Evolutionary conservation across 768 basidiomycete genomes (phyloP), one percentile per base, ranked within the genome.

Genomic region (Trametes maxima): DNA sequence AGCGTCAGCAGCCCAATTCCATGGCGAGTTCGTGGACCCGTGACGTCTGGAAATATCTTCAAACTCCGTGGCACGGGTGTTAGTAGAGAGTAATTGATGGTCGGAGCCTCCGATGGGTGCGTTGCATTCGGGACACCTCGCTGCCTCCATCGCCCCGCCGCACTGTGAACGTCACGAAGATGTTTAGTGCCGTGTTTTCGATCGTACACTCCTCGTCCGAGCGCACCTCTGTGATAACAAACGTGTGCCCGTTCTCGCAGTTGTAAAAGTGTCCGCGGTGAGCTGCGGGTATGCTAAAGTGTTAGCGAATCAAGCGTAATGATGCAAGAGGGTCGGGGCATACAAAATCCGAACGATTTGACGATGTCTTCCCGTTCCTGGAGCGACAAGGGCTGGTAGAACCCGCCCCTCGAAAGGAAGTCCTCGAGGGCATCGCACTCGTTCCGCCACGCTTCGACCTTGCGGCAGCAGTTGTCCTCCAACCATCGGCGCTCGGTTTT

Each of bases 111-210:
- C 87, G 58, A 88, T 83, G 0, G 65, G 62, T 3, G 77, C 81
- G 13, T 77, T 76, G 62, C 86, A 89, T 65, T 89, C 87, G 0
- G 86, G 83, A 59, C 87, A 88, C 8, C 25, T 65, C 5, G 80
- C 69, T 1, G 45, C 60, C 65, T 82, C 19, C 76, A 77, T 81
- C 0, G 85, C 86, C 1, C 84, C 84, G 17, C 85, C 86, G 53
- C 85, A 88, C 85, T 87, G 59, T 12, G 21, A 44, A 19, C 7
- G 35, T 22, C 37, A 14, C 2, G 44, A 6, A 51, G 42, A 21
- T 12, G 0, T 17, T 7, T 57, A 14, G 39, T 40, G 14, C 4
- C 4, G 12, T 14, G 37, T 13, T n/a, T 14, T n/a, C 4, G 12
- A 40, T n/a, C 3, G 4, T 40, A n/a, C 12, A 40, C 4, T 4